These are phyloP conservation scores for Penicillium odoratum DNA, from an alignment of 495 filamentous ascomycete species.

Conservation along the genomic window DNA sequence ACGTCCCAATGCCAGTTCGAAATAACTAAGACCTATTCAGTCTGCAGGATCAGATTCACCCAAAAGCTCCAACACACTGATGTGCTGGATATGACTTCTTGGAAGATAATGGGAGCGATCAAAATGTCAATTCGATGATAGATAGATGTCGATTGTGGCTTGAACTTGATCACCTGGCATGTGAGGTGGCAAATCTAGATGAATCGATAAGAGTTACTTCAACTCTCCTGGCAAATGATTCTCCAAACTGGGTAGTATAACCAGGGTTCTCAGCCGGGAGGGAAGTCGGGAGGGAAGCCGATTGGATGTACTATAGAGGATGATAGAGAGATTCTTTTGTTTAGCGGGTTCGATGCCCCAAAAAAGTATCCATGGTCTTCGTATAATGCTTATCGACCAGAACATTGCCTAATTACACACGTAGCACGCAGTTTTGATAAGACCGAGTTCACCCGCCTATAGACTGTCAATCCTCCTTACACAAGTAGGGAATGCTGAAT, in stretches of 20 bases:
- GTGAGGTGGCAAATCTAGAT: not conserved
- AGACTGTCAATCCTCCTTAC: no score
- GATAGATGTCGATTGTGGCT: not conserved
- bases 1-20: not conserved
- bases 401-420: no score
- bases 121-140: not conserved
- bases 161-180: not conserved
- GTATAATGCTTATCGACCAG: no score
- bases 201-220: not conserved
- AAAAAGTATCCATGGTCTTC: no score
- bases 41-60: not conserved
- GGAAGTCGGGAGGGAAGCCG: no score
- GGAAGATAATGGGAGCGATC: not conserved
- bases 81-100: not conserved
- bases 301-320: no score
- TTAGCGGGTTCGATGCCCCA: no score
- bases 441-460: no score
- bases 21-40: not conserved
- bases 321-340: no score
- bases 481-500: no score
- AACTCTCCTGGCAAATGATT: not conserved
- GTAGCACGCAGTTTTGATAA: no score
- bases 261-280: not conserved
- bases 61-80: not conserved
- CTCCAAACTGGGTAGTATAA: not conserved